Conservation (phyloP, 768 basidiomycete genomes). For the Botryobasidium botryosum region DNA sequence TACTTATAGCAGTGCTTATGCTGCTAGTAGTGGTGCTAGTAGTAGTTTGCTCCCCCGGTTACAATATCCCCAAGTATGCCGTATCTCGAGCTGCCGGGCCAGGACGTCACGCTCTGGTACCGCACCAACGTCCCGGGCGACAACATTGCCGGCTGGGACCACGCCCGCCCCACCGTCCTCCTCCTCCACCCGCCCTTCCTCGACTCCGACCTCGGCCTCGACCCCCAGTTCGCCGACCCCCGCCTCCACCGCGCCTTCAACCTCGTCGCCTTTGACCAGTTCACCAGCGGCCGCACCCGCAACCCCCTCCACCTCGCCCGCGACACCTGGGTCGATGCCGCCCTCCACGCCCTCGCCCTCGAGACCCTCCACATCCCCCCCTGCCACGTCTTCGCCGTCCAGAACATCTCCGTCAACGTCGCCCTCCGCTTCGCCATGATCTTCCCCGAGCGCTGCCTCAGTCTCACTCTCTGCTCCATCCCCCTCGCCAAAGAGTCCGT, state of each 20-base stretch:
- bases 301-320: conserved; percentile 18
- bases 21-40: too few relatives aligned
- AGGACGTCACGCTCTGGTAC: too few relatives aligned
- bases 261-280: not conserved
- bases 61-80: too few relatives aligned
- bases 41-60: too few relatives aligned
- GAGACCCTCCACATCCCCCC: conserved; percentile 49
- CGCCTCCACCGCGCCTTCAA: not conserved
- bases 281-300: not conserved
- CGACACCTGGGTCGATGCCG: conserved; percentile 66
- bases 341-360: conserved; percentile 45
- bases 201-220: not conserved
- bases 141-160: too few relatives aligned
- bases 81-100: too few relatives aligned
- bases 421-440: conserved; percentile 36
- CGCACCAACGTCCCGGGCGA: too few relatives aligned
- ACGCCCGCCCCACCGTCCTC: not conserved
- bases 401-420: conserved; percentile 36
- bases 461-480: conserved; percentile 8
- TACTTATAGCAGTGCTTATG: too few relatives aligned
- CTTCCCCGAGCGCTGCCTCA: conserved; percentile 11
- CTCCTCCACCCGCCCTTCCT: not conserved
- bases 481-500: conserved; percentile 10
- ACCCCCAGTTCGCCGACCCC: not conserved
- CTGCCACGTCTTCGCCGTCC: conserved; percentile 55